A percentile compares a stretch with the other conserved stretches of the same genome.
Evolutionary conservation across 768 basidiomycete species (phyloP).

Genomic region (Boletus reticuloceps): DNA sequence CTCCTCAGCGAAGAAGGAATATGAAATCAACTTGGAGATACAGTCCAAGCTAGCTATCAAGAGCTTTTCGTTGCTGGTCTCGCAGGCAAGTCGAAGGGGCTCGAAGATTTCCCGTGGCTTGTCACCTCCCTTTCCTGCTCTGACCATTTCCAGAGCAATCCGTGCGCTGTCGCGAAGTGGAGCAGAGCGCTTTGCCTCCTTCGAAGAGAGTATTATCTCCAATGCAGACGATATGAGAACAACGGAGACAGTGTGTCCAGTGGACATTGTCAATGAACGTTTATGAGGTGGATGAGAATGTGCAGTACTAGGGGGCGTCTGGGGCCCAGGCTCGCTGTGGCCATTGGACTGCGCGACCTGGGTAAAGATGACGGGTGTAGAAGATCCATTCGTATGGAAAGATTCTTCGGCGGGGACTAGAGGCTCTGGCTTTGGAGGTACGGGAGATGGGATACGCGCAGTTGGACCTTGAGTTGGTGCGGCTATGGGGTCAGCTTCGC

Average conservation of each 20-base stretch:
- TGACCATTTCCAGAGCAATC: conserved; percentile 79
- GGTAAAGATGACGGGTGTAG: conserved; percentile 2
- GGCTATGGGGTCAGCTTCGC: conserved; percentile 1
- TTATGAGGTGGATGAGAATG: conserved; percentile 37
- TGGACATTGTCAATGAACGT: conserved; percentile 61
- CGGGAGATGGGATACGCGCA: conserved; percentile 7
- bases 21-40: conserved; percentile 95
- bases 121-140: conserved; percentile 70
- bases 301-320: conserved; percentile 19
- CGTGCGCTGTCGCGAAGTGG: conserved; percentile 84
- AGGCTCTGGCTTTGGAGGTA: conserved; percentile 2
- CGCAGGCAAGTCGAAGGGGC: conserved; percentile 94
- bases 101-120: conserved; percentile 88
- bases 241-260: conserved; percentile 71
- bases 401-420: conserved; percentile 3
- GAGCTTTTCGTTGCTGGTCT: conserved; percentile 89
- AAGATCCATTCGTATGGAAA: conserved; percentile 2
- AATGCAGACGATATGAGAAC: conserved; percentile 83
- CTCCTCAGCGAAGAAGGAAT: conserved; percentile 90
- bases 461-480: background rate
- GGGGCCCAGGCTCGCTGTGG: conserved; percentile 10
- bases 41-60: conserved; percentile 98
- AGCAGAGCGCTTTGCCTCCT: conserved; percentile 80
- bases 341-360: conserved; percentile 14
- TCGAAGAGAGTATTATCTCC: conserved; percentile 82